Evolutionary conservation across 352 stramenopile genomes (phyloP), one percentile per base, ranked within the genome.

Genomic region (Globisporangium irregulare): DNA sequence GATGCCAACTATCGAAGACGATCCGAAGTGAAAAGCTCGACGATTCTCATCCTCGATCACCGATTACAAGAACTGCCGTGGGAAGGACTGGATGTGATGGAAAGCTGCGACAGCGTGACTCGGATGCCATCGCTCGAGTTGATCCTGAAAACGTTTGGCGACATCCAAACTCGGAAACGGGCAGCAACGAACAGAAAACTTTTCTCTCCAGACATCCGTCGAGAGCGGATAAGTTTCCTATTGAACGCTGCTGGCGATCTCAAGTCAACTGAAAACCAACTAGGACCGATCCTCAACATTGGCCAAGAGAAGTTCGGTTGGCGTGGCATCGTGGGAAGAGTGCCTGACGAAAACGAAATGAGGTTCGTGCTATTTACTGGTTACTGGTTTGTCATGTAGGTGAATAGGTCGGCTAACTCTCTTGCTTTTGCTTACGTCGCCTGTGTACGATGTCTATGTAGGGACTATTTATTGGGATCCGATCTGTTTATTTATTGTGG

Each of bases 401-500:
- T 32, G 29, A 32, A 14, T 64, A 6, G 22, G 8, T 50, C 20
- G 20, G 51, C 24, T 8, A 20, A 58, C 32, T 43, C 4, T 34
- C 12, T 27, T 24, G 58, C 1, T 66, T n/a, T 22, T 6, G 27
- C 9, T 20, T 8, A 20, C 12, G 1, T 46, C 12, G 5, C 7
- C 5, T 14, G 15, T 59, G 55, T 5, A n/a, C 27, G 20, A 10
- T 32, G 8, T 29, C 18, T 50, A 22, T 5, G 12, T 46, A 89
- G 81, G 65, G 63, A 76, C 14, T 83, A 72, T 77, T 86, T 86
- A 73, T 75, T 61, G 27, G 73, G 75, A 22, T 81, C 81, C 1
- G 92, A 98, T 50, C 62, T 99, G 36, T 97, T 98, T 78, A 84
- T 99, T 70, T 99, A 99, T 79, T 99, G 94, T 74, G 98, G 98